phyloP scores from a whole-genome alignment of 208 protist species.

The Herpetomonas tarakana region DNA sequence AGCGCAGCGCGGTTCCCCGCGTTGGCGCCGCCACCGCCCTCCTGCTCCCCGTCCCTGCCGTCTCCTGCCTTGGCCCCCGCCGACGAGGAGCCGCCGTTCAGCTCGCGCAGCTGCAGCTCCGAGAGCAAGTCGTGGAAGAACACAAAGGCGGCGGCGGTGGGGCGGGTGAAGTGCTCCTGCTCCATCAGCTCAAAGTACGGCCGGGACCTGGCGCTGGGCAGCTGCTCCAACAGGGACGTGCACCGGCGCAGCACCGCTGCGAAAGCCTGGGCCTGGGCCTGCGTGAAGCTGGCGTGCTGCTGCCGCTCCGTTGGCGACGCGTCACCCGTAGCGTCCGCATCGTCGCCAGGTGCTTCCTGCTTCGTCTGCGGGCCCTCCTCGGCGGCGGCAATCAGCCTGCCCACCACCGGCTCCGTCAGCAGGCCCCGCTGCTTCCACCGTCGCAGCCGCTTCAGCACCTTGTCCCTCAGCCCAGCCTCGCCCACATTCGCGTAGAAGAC shows the following conservation, averaged over 20 bases:
- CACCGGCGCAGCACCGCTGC: slow-evolving; percentile 50
- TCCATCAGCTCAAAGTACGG: slow-evolving; percentile 53
- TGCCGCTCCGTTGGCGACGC: not conserved
- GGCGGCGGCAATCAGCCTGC: slow-evolving; percentile 27
- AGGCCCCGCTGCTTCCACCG: slow-evolving; percentile 55
- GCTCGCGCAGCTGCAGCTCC: slow-evolving; percentile 33
- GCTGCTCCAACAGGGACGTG: slow-evolving; percentile 49
- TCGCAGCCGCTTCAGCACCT: slow-evolving; percentile 40
- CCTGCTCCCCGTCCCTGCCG: not conserved
- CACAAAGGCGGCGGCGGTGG: slow-evolving; percentile 30
- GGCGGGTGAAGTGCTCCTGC: slow-evolving; percentile 31
- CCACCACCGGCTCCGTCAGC: slow-evolving; percentile 17
- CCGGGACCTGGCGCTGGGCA: slow-evolving; percentile 35
- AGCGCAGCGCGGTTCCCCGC: slow-evolving; percentile 15
- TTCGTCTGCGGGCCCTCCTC: slow-evolving; percentile 9
- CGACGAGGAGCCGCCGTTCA: not conserved
- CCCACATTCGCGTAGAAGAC: slow-evolving; percentile 18
- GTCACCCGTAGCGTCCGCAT: not conserved
- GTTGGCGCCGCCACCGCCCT: not conserved
- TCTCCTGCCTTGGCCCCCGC: not conserved
- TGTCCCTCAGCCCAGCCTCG: slow-evolving; percentile 42
- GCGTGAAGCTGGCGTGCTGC: slow-evolving; percentile 12
- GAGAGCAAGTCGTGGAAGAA: slow-evolving; percentile 48
- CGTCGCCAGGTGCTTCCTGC: not conserved
- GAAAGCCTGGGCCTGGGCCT: slow-evolving; percentile 38